Evolutionary conservation across 495 filamentous ascomycete genomes (phyloP), one percentile per base, ranked within the genome.

Genomic region (Penicillium canescens): DNA sequence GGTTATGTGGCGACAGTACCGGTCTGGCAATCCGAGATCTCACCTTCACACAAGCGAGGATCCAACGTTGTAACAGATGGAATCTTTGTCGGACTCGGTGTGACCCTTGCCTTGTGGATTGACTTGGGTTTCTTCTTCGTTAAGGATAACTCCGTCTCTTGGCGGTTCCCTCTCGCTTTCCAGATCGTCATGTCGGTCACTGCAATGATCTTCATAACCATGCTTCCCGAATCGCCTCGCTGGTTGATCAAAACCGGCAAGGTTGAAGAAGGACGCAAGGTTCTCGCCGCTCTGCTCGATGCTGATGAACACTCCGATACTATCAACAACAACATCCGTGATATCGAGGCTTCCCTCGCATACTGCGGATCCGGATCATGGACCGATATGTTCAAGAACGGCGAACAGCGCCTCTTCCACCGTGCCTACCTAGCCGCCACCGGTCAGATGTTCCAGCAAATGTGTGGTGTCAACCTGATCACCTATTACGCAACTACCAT

Each of bases 401-500:
- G 60, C 18, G 53, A 63, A 31, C 55, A 60, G 24, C 62, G 62
- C 10, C 48, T 63, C 23, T 59, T 60, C 14, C 62, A 66, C 40
- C 62, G 62, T 5, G 54, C 61, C 10, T 56, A 56, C 38, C 56
- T 67, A 3, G 65, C 69, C 2, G 67, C 73, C 5, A 60, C 68
- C 0, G 52, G 70, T 7, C 71, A 75, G 44, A 70, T 72, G 40
- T 77, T 92, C 42, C 67, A 78, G 57, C 78, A 83, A 61, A 73
- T 83, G 54, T 79, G 72, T 9, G 82, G 84, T 23, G 82, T 83
- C 56, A 84, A 84, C 54, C 66, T 86, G 33, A 82, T 86, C 41
- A 80, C 79, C 14, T 82, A 84, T 50, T 87, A 86, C 57, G 78
- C 81, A 0, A 77, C 83, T 1, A 78, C 77, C 5, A 81, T 87